Base-by-base conservation (phyloP, 148 eudicot genomes). In the Fagopyrum tataricum region DNA sequence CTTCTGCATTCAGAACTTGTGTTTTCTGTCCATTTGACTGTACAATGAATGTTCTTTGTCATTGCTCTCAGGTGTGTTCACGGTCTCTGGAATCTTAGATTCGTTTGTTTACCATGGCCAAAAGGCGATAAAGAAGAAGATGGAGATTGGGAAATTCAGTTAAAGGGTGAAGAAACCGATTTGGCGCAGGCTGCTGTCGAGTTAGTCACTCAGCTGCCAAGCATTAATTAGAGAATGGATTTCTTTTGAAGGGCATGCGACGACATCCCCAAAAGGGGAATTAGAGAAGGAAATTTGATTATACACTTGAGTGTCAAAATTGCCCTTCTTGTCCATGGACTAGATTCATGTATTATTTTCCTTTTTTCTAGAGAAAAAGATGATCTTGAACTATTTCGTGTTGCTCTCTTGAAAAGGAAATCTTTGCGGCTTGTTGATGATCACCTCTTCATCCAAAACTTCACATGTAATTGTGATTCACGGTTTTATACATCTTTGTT, bases 81-180 rank as follows among this genome's bases (percentile, higher is more conserved):
- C 97, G 8, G 96, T 94, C 21, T 87, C 93, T 40, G 98, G 98
- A 21, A 94, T 94, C 18, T 53, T 94, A 18, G 98, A 94, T 81
- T 81, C 98, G 2, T 91, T 91, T 74, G 76, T 94, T 66, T 94
- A 94, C 76, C 98, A 94, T 73, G 97, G 98, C 70, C 98, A 94
- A 47, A 89, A 76, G 78, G 98, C 97, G 42, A 88, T 94, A 58
- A 89, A 85, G 87, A 91, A 91, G 84, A 94, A 94, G 85, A 91
- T 89, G 85, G 98, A 94, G 76, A 81, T 95, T 23, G 98, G 97
- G 7, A 95, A 95, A 80, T 88, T 91, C 74, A 92, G 89, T 75
- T 95, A 76, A 85, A 13, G 43, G 21, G 26, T 56, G 62, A 20
- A 56, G 9, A 56, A 56, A 20, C 49, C 49, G 3, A 56, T 21